These are phyloP conservation scores for Pleochaeta shiraiana DNA, from an alignment of 2,329 filamentous ascomycete species.

Conservation along the genomic window DNA sequence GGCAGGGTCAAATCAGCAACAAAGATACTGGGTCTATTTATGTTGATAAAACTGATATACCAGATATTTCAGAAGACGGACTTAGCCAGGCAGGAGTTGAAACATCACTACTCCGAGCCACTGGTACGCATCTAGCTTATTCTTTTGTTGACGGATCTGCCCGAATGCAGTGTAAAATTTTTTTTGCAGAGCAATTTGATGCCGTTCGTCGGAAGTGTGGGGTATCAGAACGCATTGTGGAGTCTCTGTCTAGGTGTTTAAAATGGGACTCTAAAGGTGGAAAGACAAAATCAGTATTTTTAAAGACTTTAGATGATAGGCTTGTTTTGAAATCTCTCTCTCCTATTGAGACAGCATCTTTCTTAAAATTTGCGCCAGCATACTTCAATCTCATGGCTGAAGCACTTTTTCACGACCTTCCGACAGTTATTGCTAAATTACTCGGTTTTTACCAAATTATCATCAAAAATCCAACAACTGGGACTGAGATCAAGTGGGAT, in stretches of 20 bases:
- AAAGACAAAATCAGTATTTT: slow-evolving; percentile 91
- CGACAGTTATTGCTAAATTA: slow-evolving; percentile 98
- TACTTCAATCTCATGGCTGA: slow-evolving; percentile 98
- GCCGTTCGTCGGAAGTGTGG: slow-evolving; percentile 83
- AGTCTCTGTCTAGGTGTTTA: slow-evolving; percentile 81
- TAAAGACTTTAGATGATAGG: slow-evolving; percentile 89
- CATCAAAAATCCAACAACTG: slow-evolving; percentile 84
- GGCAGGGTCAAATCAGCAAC: slow-evolving; percentile 24
- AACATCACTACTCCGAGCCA: slow-evolving; percentile 60
- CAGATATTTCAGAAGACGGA: slow-evolving; percentile 16
- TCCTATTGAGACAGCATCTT: slow-evolving; percentile 78
- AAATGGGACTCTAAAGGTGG: slow-evolving; percentile 98
- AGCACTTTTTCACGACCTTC: slow-evolving; percentile 82
- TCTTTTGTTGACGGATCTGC: slow-evolving; percentile 89
- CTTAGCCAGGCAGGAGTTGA: slow-evolving; percentile 54
- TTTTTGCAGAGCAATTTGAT: slow-evolving; percentile 96
- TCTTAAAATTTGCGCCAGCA: slow-evolving; percentile 83
- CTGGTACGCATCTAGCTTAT: slow-evolving; percentile 87
- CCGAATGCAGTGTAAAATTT: slow-evolving; percentile 93
- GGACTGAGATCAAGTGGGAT: slow-evolving; percentile 86
- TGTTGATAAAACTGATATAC: neutral
- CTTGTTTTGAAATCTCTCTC: slow-evolving; percentile 66
- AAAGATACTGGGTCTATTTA: slow-evolving; percentile 17
- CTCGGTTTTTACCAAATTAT: slow-evolving; percentile 94
- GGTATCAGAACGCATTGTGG: slow-evolving; percentile 79